phyloP scores from a whole-genome alignment of 129 eudicot genomes.

The Flaveria brownii region DNA sequence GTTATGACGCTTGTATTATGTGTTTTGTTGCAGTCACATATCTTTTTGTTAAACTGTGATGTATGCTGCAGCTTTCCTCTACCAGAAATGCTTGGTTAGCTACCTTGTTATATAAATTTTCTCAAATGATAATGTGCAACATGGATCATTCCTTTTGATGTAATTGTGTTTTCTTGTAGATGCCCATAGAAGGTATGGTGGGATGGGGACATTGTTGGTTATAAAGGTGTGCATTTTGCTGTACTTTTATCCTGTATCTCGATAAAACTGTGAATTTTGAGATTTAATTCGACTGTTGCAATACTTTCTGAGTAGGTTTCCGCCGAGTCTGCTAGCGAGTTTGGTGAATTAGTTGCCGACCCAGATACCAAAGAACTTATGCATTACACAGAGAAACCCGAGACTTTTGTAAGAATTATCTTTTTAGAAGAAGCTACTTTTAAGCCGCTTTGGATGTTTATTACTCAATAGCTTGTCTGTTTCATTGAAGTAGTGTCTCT shows the following conservation, averaged over 20 bases:
- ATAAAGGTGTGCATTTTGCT: slow-evolving; percentile 55
- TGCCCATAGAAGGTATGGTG: slow-evolving; percentile 80
- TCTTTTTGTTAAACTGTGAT: slow-evolving; percentile 87
- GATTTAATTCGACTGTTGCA: slow-evolving; percentile 2
- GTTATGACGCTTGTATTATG: slow-evolving; percentile 12
- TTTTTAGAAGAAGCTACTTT: background rate
- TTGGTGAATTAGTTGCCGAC: slow-evolving; percentile 96
- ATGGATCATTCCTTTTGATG: background rate
- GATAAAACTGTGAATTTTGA: slow-evolving; percentile 1
- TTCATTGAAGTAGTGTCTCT: slow-evolving; percentile 8
- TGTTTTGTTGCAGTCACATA: slow-evolving; percentile 75
- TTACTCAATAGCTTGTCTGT: slow-evolving; percentile 6
- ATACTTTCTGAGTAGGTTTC: slow-evolving; percentile 63
- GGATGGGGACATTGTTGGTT: slow-evolving; percentile 88
- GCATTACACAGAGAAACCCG: slow-evolving; percentile 99
- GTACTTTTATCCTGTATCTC: background rate
- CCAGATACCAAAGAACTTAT: slow-evolving; percentile 83
- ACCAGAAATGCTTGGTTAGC: slow-evolving; percentile 83
- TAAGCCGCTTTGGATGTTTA: too few species aligned
- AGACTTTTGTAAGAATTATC: slow-evolving; percentile 78
- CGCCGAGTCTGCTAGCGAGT: slow-evolving; percentile 92
- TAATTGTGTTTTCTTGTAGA: slow-evolving; percentile 42
- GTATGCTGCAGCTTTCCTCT: slow-evolving; percentile 95
- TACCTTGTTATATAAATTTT: slow-evolving; percentile 25
- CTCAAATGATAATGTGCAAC: background rate